Percentiles rank a stretch among this genome's conserved stretches.
These are phyloP conservation scores for Gossypium rotundifolium DNA, from an alignment of 345 rosid species.

Conservation along the genomic window DNA sequence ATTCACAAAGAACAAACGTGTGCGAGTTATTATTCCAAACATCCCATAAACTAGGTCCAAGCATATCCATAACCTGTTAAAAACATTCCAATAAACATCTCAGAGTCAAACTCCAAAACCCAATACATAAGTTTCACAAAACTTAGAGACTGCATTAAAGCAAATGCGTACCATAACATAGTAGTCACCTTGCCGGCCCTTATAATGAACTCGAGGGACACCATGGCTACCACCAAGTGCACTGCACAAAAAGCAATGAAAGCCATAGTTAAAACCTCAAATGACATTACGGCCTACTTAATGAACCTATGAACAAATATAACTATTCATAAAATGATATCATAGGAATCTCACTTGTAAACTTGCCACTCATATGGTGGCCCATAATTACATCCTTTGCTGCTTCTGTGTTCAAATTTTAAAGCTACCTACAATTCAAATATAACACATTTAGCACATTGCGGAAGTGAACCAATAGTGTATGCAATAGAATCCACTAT, in stretches of 20 bases:
- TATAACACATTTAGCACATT: background rate
- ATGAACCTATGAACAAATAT: background rate
- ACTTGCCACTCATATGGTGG: conserved; percentile 99
- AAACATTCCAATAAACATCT: background rate
- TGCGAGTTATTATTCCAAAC: conserved; percentile 69
- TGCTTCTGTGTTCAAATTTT: conserved; percentile 89
- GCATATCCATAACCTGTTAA: conserved; percentile 83
- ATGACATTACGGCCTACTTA: background rate
- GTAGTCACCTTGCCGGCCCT: conserved; percentile 80
- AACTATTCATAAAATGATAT: background rate
- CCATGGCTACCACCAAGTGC: conserved; percentile 88
- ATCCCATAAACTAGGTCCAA: conserved; percentile 89
- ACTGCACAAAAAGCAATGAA: conserved; percentile 32
- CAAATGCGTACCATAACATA: conserved; percentile 64
- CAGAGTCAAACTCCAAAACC: conserved; percentile 7
- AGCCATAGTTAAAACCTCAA: conserved; percentile 1
- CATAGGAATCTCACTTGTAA: conserved; percentile 57
- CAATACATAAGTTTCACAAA: background rate
- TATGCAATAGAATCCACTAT: background rate
- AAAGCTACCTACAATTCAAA: conserved; percentile 66
- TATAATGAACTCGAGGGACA: conserved; percentile 75
- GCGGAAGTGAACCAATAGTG: background rate
- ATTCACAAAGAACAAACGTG: conserved; percentile 36
- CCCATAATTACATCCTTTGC: conserved; percentile 95
- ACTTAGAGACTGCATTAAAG: background rate